Evolutionary conservation across 805 yeast species (phyloP).

Genomic region (Wickerhamiella sergipiensis): DNA sequence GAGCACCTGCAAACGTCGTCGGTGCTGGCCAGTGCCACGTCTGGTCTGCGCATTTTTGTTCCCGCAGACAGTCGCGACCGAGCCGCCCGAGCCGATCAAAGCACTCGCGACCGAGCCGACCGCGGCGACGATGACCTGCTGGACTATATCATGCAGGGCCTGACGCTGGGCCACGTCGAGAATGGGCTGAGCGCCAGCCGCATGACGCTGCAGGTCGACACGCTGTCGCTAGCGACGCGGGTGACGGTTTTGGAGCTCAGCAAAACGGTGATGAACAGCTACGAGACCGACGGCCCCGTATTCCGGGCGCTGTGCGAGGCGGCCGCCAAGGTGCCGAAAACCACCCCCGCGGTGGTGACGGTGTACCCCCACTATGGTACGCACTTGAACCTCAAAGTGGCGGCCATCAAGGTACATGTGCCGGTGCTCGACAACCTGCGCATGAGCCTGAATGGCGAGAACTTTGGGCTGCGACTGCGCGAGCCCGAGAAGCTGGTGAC

Average conservation of each 20-base stretch:
- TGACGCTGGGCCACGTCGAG: conserved; percentile 13
- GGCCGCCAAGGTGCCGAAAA: not conserved
- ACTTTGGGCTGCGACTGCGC: conserved; percentile 1
- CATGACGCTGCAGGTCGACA: conserved; percentile 8
- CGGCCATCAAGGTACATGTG: conserved; percentile 2
- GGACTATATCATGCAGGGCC: conserved; percentile 13
- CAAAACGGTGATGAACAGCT: conserved; percentile 4
- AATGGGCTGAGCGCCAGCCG: conserved; percentile 10
- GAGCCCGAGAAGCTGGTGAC: conserved; percentile 3
- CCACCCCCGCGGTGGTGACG: too few species aligned
- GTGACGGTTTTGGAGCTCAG: conserved; percentile 7
- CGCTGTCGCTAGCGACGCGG: conserved; percentile 11
- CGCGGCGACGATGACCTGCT: conserved; percentile 8
- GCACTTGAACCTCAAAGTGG: conserved; percentile 1
- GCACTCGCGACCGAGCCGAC: too few species aligned
- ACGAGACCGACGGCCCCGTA: conserved; percentile 8
- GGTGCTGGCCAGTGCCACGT: not conserved
- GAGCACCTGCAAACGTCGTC: not conserved
- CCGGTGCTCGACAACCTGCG: not conserved
- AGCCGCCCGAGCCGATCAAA: too few species aligned
- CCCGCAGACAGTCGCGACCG: too few species aligned
- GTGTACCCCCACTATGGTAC: not conserved
- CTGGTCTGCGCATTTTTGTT: conserved; percentile 9
- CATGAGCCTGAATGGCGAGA: conserved; percentile 1
- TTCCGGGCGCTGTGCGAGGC: not conserved